Conservation (phyloP, 176 grass and related monocot genomes). For the Pontederia crassipes region DNA sequence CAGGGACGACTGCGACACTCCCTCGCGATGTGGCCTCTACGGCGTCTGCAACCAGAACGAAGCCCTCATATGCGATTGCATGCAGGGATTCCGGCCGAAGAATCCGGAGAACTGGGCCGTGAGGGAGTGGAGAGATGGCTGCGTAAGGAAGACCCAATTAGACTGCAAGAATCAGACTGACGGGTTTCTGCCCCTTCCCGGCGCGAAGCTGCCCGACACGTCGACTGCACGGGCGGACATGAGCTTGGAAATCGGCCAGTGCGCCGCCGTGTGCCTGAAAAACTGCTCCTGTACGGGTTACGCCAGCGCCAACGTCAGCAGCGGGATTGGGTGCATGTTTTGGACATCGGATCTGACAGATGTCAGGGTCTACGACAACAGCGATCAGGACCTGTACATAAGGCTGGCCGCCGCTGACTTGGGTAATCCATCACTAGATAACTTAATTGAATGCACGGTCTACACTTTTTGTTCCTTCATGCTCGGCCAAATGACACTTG, state of each 20-base stretch:
- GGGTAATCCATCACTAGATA: background rate
- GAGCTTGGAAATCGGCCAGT: background rate
- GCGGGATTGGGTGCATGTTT: background rate
- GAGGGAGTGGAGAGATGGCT: conserved; percentile 39
- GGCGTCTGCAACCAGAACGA: conserved; percentile 37
- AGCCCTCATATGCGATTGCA: conserved; percentile 34
- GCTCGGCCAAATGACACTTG: too few relatives aligned
- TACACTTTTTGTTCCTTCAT: background rate
- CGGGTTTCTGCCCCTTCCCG: background rate
- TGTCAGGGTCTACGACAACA: background rate
- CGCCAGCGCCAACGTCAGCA: background rate
- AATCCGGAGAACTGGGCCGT: conserved; percentile 42
- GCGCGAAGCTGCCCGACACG: conserved; percentile 3
- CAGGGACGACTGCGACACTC: conserved; percentile 24
- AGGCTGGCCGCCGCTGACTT: background rate
- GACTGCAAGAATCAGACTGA: conserved; percentile 27
- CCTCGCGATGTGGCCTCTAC: conserved; percentile 44
- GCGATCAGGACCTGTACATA: background rate
- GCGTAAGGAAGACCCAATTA: conserved; percentile 33
- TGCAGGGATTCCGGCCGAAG: conserved; percentile 43
- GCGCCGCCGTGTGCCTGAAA: background rate
- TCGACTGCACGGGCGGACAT: background rate
- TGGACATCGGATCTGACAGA: background rate
- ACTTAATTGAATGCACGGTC: too few relatives aligned
- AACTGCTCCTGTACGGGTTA: conserved; percentile 5